These are phyloP conservation scores for Xylaria sp. DNA, from an alignment of 2,329 filamentous ascomycete genomes.

Conservation along the genomic window DNA sequence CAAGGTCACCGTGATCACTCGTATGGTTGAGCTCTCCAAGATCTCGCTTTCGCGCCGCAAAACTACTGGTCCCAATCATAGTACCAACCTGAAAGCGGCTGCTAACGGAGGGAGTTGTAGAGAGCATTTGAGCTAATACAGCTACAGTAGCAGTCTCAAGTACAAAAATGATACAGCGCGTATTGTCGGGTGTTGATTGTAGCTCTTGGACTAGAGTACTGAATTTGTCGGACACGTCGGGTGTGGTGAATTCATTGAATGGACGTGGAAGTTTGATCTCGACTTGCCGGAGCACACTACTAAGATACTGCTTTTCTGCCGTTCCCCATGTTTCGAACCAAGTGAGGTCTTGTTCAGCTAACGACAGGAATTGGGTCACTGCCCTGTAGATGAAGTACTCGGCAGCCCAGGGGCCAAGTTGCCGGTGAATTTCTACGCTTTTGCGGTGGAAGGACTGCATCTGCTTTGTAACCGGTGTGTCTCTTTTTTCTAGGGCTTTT, in stretches of 20 bases:
- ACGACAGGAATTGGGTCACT: conserved; percentile 52
- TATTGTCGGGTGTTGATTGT: conserved; percentile 54
- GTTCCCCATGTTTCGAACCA: conserved; percentile 57
- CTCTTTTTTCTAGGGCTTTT: conserved; percentile 55
- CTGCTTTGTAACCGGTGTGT: conserved; percentile 66
- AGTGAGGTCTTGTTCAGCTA: conserved; percentile 42
- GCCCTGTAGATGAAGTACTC: conserved; percentile 71
- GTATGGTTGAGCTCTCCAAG: conserved; percentile 52
- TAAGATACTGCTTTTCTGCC: conserved; percentile 68
- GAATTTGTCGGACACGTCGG: conserved; percentile 68
- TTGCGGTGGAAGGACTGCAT: conserved; percentile 66
- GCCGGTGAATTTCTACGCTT: conserved; percentile 60
- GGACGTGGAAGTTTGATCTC: conserved; percentile 39
- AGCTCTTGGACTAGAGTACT: conserved; percentile 64
- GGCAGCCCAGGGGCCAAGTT: conserved; percentile 75
- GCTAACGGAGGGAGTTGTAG: conserved; percentile 60
- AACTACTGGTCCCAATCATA: conserved; percentile 65
- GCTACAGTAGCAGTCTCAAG: conserved; percentile 70
- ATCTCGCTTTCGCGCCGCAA: conserved; percentile 52
- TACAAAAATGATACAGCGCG: conserved; percentile 75
- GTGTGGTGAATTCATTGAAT: conserved; percentile 36
- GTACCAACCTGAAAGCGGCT: conserved; percentile 62
- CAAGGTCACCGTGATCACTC: conserved; percentile 52
- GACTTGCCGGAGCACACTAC: conserved; percentile 57
- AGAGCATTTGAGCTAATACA: conserved; percentile 69